Conservation (phyloP, 768 basidiomycete species). For the Trametes elegans region DNA sequence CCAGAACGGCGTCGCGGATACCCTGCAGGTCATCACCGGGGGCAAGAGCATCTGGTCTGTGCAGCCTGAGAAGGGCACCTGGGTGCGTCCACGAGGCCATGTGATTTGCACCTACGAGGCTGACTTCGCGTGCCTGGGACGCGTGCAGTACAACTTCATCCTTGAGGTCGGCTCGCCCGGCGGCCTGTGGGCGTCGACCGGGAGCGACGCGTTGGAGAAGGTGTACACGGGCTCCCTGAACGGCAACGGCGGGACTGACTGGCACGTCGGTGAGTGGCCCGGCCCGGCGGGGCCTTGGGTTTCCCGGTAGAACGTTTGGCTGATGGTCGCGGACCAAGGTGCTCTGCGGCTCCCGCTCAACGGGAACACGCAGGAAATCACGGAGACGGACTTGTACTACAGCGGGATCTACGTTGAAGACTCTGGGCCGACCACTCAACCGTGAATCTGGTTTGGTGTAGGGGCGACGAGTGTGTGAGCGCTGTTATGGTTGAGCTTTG, state of each 20-base stretch:
- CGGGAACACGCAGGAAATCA: constrained; percentile 18
- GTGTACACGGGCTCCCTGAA: constrained; percentile 23
- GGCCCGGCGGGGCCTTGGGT: too few species aligned
- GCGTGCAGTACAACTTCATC: constrained; percentile 23
- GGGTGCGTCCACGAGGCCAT: constrained; percentile 15
- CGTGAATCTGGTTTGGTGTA: constrained; percentile 17
- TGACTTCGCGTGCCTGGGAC: not conserved
- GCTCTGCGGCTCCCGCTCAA: constrained; percentile 23
- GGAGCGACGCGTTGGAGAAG: constrained; percentile 19
- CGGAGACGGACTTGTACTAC: constrained; percentile 22
- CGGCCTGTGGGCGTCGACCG: constrained; percentile 27
- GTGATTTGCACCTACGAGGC: not conserved
- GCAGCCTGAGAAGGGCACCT: constrained; percentile 22
- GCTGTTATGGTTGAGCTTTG: not conserved
- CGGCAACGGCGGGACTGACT: constrained; percentile 23
- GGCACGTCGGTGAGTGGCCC: constrained; percentile 22
- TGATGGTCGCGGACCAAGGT: constrained; percentile 2
- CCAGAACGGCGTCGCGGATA: constrained; percentile 23
- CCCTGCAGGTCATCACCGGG: constrained; percentile 25
- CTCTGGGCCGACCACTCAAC: constrained; percentile 23
- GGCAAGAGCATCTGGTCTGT: constrained; percentile 26
- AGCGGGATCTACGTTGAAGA: constrained; percentile 24
- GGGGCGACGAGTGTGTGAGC: too few species aligned
- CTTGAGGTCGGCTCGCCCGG: constrained; percentile 23
- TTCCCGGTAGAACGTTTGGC: not conserved